phyloP scores from a whole-genome alignment of 805 yeast species.

The Starmerella sirachaensis region DNA sequence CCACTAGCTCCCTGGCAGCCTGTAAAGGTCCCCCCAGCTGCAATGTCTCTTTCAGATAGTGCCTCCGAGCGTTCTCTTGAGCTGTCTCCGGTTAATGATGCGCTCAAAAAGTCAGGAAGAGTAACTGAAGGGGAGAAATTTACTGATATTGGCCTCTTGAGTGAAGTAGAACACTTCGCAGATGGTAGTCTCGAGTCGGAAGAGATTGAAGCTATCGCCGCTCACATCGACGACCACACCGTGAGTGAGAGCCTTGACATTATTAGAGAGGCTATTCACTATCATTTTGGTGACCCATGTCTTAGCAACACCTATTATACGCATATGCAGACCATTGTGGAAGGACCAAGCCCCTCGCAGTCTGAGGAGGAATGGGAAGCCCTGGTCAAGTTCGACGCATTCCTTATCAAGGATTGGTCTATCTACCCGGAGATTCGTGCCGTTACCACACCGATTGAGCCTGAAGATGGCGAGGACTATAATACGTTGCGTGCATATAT shows the following conservation, averaged over 20 bases:
- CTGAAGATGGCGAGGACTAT: slow-evolving; percentile 31
- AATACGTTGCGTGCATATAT: slow-evolving; percentile 44
- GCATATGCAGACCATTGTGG: slow-evolving; percentile 27
- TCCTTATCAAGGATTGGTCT: slow-evolving; percentile 33
- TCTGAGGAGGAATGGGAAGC: slow-evolving; percentile 20
- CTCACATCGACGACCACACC: slow-evolving; percentile 22
- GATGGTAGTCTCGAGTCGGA: slow-evolving; percentile 5
- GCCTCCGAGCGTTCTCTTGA: too few species aligned
- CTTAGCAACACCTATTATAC: slow-evolving; percentile 32
- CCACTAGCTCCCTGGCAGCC: too few species aligned
- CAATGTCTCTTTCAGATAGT: too few species aligned
- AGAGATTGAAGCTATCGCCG: slow-evolving; percentile 9
- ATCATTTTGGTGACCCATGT: slow-evolving; percentile 39
- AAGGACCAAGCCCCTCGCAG: slow-evolving; percentile 10
- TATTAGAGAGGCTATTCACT: slow-evolving; percentile 31
- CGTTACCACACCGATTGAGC: slow-evolving; percentile 42
- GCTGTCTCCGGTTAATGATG: too few species aligned
- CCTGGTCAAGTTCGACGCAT: slow-evolving; percentile 32
- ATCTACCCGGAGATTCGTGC: slow-evolving; percentile 55
- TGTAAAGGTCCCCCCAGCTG: too few species aligned
- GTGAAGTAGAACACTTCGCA: slow-evolving; percentile 3
- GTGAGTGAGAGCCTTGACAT: slow-evolving; percentile 33
- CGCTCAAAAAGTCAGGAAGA: too few species aligned
- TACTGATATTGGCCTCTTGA: slow-evolving; percentile 1
- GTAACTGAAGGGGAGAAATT: too few species aligned